Conservation (phyloP, 2,329 filamentous ascomycete genomes). For the Sporothrix euskadiensis region DNA sequence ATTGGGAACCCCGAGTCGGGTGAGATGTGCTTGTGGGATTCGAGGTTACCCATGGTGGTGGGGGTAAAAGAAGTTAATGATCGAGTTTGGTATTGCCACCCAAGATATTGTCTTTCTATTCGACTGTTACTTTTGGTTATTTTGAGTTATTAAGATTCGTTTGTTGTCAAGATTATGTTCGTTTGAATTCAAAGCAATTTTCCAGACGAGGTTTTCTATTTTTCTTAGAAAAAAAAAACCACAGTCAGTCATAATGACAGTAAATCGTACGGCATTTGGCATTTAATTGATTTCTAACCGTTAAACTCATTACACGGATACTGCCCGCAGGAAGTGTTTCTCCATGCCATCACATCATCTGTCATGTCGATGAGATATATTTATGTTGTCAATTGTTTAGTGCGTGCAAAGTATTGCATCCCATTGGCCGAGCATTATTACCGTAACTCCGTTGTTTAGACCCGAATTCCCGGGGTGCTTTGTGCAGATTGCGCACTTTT, state of each 20-base stretch:
- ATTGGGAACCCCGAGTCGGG: slow-evolving; percentile 51
- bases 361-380: neutral
- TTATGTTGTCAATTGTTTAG: neutral
- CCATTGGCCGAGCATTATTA: neutral
- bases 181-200: neutral
- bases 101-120: too few relatives aligned
- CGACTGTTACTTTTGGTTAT: neutral
- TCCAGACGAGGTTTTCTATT: too few relatives aligned
- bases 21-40: slow-evolving; percentile 50
- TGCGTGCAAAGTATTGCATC: neutral
- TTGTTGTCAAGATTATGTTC: neutral
- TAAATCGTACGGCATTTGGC: neutral
- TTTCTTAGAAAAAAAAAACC: neutral
- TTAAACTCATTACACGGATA: too few relatives aligned
- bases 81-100: too few relatives aligned
- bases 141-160: neutral
- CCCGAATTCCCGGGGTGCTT: neutral
- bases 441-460: neutral
- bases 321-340: neutral
- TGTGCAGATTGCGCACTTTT: neutral
- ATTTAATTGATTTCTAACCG: neutral
- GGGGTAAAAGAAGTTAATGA: neutral
- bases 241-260: too few relatives aligned
- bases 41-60: slow-evolving; percentile 41
- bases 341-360: neutral